Conservation (phyloP, 164 flowering plant species). For the Sextonia rubra region DNA sequence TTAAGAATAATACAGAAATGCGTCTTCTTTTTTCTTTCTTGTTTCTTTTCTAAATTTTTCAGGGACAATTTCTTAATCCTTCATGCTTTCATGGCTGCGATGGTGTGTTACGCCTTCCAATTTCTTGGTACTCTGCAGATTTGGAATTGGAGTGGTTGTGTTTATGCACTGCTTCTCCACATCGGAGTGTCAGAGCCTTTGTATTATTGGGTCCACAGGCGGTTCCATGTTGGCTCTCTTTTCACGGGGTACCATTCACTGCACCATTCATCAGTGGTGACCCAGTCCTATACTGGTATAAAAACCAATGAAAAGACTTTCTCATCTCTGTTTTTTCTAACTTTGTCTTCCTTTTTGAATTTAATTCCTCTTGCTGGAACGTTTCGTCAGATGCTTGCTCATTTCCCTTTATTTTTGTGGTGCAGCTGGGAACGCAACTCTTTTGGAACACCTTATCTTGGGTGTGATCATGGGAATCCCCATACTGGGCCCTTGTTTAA, state of each 20-base stretch:
- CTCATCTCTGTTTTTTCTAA: background rate
- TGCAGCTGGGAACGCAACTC: conserved; percentile 75
- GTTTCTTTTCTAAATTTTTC: conserved; percentile 8
- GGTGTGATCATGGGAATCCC: conserved; percentile 53
- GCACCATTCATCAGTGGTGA: conserved; percentile 68
- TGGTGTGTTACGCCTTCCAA: conserved; percentile 42
- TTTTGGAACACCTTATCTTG: conserved; percentile 63
- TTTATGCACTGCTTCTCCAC: conserved; percentile 48
- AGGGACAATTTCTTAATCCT: conserved; percentile 87
- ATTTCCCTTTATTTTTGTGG: background rate
- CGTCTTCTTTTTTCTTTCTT: background rate
- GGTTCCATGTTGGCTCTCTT: conserved; percentile 36
- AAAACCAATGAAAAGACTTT: background rate
- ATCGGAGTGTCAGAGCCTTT: conserved; percentile 70
- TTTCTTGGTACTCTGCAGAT: conserved; percentile 41
- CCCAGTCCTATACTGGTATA: conserved; percentile 63
- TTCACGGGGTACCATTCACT: conserved; percentile 64
- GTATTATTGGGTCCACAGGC: conserved; percentile 61
- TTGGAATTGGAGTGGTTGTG: conserved; percentile 49
- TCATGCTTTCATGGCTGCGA: conserved; percentile 51
- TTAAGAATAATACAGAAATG: background rate
- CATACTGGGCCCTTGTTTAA: conserved; percentile 36
- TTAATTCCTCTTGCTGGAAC: background rate
- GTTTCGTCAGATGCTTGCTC: background rate
- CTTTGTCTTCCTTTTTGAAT: background rate